These are phyloP conservation scores for Leccinum pachyderme DNA, from an alignment of 1,284 basidiomycete genomes.

Conservation along the genomic window DNA sequence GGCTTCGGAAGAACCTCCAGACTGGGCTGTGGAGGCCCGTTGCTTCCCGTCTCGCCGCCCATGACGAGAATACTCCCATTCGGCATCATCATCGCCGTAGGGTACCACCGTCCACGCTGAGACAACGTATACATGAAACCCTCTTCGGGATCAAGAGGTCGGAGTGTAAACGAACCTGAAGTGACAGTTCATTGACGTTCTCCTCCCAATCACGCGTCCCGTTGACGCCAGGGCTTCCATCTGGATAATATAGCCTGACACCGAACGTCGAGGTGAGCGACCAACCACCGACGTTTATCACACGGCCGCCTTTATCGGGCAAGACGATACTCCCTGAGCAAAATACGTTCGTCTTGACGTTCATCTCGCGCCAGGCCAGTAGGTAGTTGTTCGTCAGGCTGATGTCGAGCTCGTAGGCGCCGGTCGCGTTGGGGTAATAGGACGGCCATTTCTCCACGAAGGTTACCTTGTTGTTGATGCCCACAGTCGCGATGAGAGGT, in stretches of 20 bases:
- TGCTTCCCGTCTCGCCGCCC: constrained; percentile 70
- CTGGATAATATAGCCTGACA: constrained; percentile 56
- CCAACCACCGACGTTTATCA: constrained; percentile 72
- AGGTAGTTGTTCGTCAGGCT: constrained; percentile 52
- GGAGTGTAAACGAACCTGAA: constrained; percentile 41
- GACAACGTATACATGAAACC: neutral
- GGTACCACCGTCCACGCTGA: constrained; percentile 68
- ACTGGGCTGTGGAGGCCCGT: constrained; percentile 60
- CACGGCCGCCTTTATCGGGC: constrained; percentile 66
- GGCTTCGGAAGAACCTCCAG: constrained; percentile 57
- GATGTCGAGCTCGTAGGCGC: constrained; percentile 73
- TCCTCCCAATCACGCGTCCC: constrained; percentile 57
- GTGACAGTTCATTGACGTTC: constrained; percentile 39
- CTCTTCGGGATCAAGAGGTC: neutral
- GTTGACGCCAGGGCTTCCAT: constrained; percentile 49
- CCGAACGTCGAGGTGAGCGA: constrained; percentile 63
- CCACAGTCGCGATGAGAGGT: constrained; percentile 69
- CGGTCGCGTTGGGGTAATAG: constrained; percentile 63
- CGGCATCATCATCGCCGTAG: constrained; percentile 60
- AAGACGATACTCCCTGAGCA: constrained; percentile 71
- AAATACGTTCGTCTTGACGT: constrained; percentile 72
- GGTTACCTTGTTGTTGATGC: constrained; percentile 73
- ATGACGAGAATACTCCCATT: constrained; percentile 64
- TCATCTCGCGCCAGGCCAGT: constrained; percentile 68
- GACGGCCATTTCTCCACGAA: constrained; percentile 69